Conservation (phyloP, 805 yeast species). For the Candida pseudoglaebosa region DNA sequence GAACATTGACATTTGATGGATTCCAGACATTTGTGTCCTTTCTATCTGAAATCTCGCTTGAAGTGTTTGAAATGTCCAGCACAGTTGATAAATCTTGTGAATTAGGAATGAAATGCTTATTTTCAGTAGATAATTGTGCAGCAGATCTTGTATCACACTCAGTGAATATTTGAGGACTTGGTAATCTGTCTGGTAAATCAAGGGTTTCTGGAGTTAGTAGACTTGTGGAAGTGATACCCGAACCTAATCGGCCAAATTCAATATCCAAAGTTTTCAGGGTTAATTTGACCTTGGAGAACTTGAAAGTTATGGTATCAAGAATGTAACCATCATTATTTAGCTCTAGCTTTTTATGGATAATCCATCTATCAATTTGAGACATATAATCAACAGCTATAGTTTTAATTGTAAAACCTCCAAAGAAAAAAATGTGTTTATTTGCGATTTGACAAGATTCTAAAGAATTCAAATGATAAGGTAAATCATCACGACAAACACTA, state of each 20-base stretch:
- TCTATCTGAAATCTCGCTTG: neutral
- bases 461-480: slow-evolving; percentile 51
- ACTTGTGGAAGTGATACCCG: slow-evolving; percentile 20
- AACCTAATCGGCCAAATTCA: slow-evolving; percentile 29
- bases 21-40: neutral
- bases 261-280: slow-evolving; percentile 13
- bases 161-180: neutral
- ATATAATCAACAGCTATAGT: slow-evolving; percentile 20
- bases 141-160: neutral
- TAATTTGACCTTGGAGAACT: slow-evolving; percentile 43
- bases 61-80: neutral
- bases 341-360: slow-evolving; percentile 38
- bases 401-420: slow-evolving; percentile 61
- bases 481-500: slow-evolving; percentile 12
- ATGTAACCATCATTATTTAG: slow-evolving; percentile 55
- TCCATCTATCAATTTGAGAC: slow-evolving; percentile 28
- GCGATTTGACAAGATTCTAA: slow-evolving; percentile 49
- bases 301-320: slow-evolving; percentile 48
- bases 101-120: neutral
- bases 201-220: neutral
- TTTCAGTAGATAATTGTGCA: neutral
- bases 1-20: neutral
- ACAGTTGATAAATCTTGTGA: neutral
- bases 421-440: slow-evolving; percentile 53
- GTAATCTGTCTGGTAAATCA: neutral